Evolutionary conservation across 2,329 filamentous ascomycete species (phyloP).

Genomic region (Aschersonia sp.): DNA sequence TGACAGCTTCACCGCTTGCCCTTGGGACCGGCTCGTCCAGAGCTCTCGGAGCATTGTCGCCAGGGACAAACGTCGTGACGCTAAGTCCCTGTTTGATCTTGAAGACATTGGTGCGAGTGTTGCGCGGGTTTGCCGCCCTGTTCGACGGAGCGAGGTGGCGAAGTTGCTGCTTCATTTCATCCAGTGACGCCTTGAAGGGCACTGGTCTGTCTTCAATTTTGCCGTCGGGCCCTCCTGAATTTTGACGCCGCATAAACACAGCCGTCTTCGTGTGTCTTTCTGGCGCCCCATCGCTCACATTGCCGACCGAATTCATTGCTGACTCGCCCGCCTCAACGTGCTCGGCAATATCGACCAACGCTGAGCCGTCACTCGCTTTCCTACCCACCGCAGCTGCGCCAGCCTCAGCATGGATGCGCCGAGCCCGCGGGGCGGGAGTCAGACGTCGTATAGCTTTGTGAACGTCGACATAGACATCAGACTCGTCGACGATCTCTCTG

Average conservation of each 20-base stretch:
- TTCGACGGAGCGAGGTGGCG: conserved; percentile 52
- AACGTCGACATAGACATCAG: conserved; percentile 94
- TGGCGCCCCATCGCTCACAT: conserved; percentile 22
- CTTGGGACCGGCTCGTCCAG: conserved; percentile 2
- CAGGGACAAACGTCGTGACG: conserved; percentile 6
- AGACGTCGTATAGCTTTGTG: conserved; percentile 93
- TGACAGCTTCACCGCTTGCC: background rate
- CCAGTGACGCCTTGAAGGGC: conserved; percentile 43
- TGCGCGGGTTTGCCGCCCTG: conserved; percentile 46
- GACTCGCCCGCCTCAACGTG: conserved; percentile 20
- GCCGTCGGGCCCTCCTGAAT: conserved; percentile 40
- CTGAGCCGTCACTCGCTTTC: conserved; percentile 14
- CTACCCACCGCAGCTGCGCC: conserved; percentile 17
- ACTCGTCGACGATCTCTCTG: conserved; percentile 97
- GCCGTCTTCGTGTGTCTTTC: conserved; percentile 35
- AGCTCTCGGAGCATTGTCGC: conserved; percentile 2
- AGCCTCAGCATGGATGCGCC: conserved; percentile 28
- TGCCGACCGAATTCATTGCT: conserved; percentile 20
- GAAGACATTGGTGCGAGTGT: conserved; percentile 46
- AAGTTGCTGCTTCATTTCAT: conserved; percentile 49
- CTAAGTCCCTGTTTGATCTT: conserved; percentile 43
- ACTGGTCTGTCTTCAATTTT: conserved; percentile 28
- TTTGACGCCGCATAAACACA: conserved; percentile 45
- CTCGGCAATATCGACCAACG: conserved; percentile 24
- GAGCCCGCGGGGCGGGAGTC: conserved; percentile 67